These are phyloP conservation scores for Plasmopara viticola DNA, from an alignment of 352 stramenopile genomes.

Conservation along the genomic window DNA sequence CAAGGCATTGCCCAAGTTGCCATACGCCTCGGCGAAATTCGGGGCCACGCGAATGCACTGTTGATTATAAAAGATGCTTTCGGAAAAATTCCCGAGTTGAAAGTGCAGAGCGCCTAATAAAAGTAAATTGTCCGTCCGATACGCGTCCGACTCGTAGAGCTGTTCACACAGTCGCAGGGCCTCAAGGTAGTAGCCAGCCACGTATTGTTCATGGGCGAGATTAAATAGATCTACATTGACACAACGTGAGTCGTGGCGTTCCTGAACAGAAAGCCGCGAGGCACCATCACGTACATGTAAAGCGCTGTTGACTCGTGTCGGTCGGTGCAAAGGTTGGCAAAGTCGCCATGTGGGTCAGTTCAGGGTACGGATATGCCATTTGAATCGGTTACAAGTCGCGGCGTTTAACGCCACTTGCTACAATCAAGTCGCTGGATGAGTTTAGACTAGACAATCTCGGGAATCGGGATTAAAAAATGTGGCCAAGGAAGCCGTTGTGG, in stretches of 20 bases:
- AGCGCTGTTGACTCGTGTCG: constrained; percentile 46
- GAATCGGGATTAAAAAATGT: too few relatives aligned
- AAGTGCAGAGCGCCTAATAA: constrained; percentile 92
- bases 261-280: not conserved
- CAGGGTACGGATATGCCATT: constrained; percentile 30
- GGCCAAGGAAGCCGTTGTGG: too few relatives aligned
- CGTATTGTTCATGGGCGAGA: constrained; percentile 79
- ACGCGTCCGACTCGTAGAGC: constrained; percentile 84
- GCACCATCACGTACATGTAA: constrained; percentile 46
- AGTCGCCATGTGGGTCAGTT: constrained; percentile 15
- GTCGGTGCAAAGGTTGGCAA: constrained; percentile 16
- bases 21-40: constrained; percentile 89
- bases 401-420: constrained; percentile 19
- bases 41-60: constrained; percentile 90
- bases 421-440: constrained; percentile 19
- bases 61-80: constrained; percentile 95
- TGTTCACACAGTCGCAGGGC: constrained; percentile 79
- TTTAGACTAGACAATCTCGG: too few relatives aligned
- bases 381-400: constrained; percentile 2
- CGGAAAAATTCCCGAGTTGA: constrained; percentile 87
- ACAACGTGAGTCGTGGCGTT: not conserved
- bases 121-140: constrained; percentile 88
- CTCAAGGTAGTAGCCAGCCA: constrained; percentile 85
- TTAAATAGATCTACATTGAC: constrained; percentile 51
- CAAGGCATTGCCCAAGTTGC: constrained; percentile 92